Evolutionary conservation across 805 yeast species (phyloP).

Genomic region (Kazachstania kunashirensis): DNA sequence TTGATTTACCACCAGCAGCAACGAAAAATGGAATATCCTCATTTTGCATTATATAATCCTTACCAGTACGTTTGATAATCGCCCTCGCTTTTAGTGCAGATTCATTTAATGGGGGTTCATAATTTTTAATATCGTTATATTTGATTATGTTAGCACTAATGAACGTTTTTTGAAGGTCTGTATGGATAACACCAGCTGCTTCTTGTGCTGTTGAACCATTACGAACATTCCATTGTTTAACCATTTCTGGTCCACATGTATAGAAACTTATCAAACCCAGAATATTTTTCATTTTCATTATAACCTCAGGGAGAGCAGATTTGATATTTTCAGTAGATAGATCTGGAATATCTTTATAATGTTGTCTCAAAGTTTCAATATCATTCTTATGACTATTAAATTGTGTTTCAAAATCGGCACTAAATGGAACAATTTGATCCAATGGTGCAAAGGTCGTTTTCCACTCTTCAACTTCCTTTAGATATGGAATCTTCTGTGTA

Average conservation of each 20-base stretch:
- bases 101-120: conserved; percentile 19
- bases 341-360: conserved; percentile 31
- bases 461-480: conserved; percentile 52
- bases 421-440: conserved; percentile 59
- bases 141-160: conserved; percentile 68
- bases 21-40: conserved; percentile 74
- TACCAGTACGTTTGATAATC: conserved; percentile 41
- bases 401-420: conserved; percentile 41
- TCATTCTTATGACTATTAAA: conserved; percentile 26
- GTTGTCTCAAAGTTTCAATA: conserved; percentile 8
- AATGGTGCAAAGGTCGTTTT: conserved; percentile 49
- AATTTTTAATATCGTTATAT: conserved; percentile 39
- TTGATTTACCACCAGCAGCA: conserved; percentile 54
- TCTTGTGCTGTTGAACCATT: conserved; percentile 71
- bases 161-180: conserved; percentile 73
- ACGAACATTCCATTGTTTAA: conserved; percentile 82
- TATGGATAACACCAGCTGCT: conserved; percentile 86
- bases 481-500: conserved; percentile 39
- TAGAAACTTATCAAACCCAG: conserved; percentile 71
- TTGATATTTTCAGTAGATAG: conserved; percentile 29
- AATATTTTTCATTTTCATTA: conserved; percentile 54
- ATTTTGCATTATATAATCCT: conserved; percentile 65
- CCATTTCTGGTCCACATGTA: conserved; percentile 81
- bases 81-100: conserved; percentile 22
- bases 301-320: conserved; percentile 54